phyloP scores from a whole-genome alignment of 1,284 basidiomycete species.

The Puccinia horiana region DNA sequence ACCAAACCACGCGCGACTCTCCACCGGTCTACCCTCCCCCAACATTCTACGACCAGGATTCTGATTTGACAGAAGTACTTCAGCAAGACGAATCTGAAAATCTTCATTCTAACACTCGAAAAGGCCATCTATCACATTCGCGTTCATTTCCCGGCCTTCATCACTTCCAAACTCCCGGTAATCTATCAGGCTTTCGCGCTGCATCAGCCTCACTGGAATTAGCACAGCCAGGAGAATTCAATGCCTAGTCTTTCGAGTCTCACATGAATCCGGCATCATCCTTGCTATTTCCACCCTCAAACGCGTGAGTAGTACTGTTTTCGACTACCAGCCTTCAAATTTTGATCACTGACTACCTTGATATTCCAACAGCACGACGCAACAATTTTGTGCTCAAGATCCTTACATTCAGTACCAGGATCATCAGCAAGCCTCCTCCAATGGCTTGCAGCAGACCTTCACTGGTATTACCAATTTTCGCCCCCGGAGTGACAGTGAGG shows the following conservation, averaged over 20 bases:
- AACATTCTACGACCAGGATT: not conserved
- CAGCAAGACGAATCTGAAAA: not conserved
- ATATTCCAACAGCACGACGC: not conserved
- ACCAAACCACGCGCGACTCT: not conserved
- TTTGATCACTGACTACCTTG: not conserved
- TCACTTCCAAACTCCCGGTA: not conserved
- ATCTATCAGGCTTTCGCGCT: slow-evolving; percentile 13
- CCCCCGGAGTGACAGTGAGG: slow-evolving; percentile 34
- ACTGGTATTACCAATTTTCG: slow-evolving; percentile 12
- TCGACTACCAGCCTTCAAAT: no score
- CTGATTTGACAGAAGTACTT: slow-evolving; percentile 16
- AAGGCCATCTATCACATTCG: slow-evolving; percentile 43
- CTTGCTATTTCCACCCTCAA: slow-evolving; percentile 18
- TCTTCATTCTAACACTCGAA: not conserved
- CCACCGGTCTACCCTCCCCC: not conserved
- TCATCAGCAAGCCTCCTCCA: slow-evolving; percentile 16
- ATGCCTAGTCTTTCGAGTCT: slow-evolving; percentile 43
- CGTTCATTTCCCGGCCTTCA: slow-evolving; percentile 43
- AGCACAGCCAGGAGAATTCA: slow-evolving; percentile 37
- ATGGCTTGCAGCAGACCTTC: slow-evolving; percentile 1
- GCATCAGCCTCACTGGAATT: slow-evolving; percentile 35
- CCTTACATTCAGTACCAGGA: not conserved
- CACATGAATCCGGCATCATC: slow-evolving; percentile 24
- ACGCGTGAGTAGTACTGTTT: slow-evolving; percentile 6
- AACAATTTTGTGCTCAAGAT: slow-evolving; percentile 26